phyloP scores from a whole-genome alignment of 176 grass and related monocot species.

The Calamus simplicifolius region DNA sequence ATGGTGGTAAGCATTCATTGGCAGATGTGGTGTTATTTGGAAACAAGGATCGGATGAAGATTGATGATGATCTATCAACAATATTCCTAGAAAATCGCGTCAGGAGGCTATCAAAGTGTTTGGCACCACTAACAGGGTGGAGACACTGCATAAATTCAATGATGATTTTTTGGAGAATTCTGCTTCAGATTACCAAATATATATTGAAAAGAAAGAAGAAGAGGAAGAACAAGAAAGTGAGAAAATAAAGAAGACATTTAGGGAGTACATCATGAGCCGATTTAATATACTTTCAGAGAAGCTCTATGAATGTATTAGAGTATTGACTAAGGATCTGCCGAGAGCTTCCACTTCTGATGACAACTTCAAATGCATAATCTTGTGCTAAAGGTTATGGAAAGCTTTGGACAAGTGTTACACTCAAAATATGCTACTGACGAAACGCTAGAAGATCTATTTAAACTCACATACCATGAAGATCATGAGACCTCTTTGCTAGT shows the following conservation, averaged over 20 bases:
- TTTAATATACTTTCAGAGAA: constrained; percentile 15
- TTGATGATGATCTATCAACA: constrained; percentile 34
- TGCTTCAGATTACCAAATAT: constrained; percentile 34
- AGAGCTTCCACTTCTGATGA: constrained; percentile 34
- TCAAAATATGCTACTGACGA: constrained; percentile 35
- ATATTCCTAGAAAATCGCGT: constrained; percentile 61
- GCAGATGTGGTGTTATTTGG: constrained; percentile 63
- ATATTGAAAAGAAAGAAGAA: constrained; percentile 16
- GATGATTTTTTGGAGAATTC: constrained; percentile 36
- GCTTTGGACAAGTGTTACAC: constrained; percentile 30
- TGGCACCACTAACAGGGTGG: constrained; percentile 57
- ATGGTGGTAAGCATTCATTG: constrained; percentile 20
- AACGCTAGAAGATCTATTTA: constrained; percentile 40
- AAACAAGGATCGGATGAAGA: constrained; percentile 38
- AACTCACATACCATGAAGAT: constrained; percentile 8
- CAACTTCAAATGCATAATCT: constrained; percentile 35
- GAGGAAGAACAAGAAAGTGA: constrained; percentile 3
- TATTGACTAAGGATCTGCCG: constrained; percentile 45
- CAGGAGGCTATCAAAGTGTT: constrained; percentile 36
- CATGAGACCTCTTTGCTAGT: constrained; percentile 15
- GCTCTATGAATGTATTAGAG: constrained; percentile 40
- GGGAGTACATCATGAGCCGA: too few species aligned
- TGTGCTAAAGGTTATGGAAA: constrained; percentile 33
- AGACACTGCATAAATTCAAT: constrained; percentile 36
- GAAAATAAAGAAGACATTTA: constrained; percentile 37